phyloP scores from a whole-genome alignment of 768 basidiomycete species.

The Boletus rubescentipes region DNA sequence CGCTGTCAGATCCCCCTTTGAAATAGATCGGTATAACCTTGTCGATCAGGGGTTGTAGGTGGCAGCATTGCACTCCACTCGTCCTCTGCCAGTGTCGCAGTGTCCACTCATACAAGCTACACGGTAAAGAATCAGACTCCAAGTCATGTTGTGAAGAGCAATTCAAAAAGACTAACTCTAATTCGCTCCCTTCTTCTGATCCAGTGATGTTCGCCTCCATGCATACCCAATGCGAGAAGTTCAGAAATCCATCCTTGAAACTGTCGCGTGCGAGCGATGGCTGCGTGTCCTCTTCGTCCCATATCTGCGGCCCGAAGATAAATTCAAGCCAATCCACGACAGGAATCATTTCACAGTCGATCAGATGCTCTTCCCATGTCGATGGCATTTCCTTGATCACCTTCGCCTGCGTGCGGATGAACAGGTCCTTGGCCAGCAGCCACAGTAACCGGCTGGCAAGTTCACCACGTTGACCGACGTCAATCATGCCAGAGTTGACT shows the following conservation, averaged over 20 bases:
- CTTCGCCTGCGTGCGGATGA: neutral
- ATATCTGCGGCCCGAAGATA: slow-evolving; percentile 1
- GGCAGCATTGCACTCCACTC: slow-evolving; percentile 16
- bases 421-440: slow-evolving; percentile 5
- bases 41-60: slow-evolving; percentile 9
- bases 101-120: slow-evolving; percentile 5
- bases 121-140: neutral
- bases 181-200: neutral
- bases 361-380: slow-evolving; percentile 3
- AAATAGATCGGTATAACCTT: slow-evolving; percentile 16
- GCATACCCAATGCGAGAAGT: slow-evolving; percentile 16
- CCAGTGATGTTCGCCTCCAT: slow-evolving; percentile 10
- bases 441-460: slow-evolving; percentile 5
- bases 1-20: neutral
- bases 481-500: slow-evolving; percentile 8
- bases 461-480: slow-evolving; percentile 6
- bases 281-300: neutral
- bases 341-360: slow-evolving; percentile 13
- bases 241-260: slow-evolving; percentile 10
- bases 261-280: neutral
- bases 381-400: neutral
- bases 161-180: neutral
- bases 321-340: slow-evolving; percentile 13
- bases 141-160: neutral
- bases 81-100: slow-evolving; percentile 16